Conservation (phyloP, 2,329 filamentous ascomycete genomes). For the Incumbomyces delicatus region DNA sequence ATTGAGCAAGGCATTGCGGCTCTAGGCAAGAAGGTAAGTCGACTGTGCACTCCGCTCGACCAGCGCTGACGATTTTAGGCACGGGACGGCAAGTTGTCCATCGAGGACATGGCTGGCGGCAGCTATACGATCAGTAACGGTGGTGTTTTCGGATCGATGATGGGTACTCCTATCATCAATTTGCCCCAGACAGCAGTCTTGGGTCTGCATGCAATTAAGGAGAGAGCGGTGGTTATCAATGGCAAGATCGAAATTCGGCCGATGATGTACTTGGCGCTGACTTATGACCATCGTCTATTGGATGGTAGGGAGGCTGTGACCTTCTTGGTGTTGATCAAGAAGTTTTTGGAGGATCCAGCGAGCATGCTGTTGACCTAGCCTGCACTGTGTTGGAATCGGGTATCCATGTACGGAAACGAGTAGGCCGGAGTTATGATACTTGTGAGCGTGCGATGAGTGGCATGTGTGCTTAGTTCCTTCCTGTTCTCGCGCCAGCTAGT, state of each 20-base stretch:
- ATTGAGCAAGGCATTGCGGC: constrained; percentile 91
- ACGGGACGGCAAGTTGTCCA: constrained; percentile 89
- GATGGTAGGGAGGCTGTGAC: constrained; percentile 93
- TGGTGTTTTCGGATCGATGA: constrained; percentile 91
- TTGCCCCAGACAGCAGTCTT: constrained; percentile 52
- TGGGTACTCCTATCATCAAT: constrained; percentile 98
- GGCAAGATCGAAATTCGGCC: constrained; percentile 91
- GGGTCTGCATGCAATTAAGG: constrained; percentile 93
- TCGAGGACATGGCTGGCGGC: constrained; percentile 97
- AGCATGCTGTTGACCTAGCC: constrained; percentile 58
- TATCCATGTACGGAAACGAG: too few relatives aligned
- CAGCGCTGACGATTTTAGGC: constrained; percentile 47
- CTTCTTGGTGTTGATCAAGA: constrained; percentile 94
- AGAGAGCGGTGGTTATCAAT: constrained; percentile 78
- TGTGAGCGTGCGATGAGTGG: too few relatives aligned
- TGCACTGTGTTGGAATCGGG: too few relatives aligned
- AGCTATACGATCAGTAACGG: constrained; percentile 98
- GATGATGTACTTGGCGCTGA: constrained; percentile 99
- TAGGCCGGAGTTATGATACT: too few relatives aligned
- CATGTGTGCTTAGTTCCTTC: too few relatives aligned
- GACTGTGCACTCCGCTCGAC: not conserved
- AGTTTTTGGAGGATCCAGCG: constrained; percentile 90
- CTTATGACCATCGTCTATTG: constrained; percentile 91
- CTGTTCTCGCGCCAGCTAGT: too few relatives aligned
- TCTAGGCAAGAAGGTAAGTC: constrained; percentile 77